Base-by-base conservation (phyloP, 2,329 filamentous ascomycete genomes). In the Alternaria burnsii region DNA sequence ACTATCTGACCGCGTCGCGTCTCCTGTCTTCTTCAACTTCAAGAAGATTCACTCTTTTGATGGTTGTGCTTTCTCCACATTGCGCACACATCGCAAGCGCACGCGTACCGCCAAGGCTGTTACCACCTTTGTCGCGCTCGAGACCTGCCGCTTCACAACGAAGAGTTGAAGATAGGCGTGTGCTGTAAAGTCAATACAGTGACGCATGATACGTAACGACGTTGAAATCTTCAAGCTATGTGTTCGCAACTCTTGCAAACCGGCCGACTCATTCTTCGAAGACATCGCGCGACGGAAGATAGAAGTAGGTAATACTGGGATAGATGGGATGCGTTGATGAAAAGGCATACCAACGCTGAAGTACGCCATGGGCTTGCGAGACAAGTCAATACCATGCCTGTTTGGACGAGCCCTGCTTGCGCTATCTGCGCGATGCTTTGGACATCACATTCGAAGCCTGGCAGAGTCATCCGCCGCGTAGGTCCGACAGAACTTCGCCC, bases 281-380 rank as follows among this genome's bases (percentile, higher is more conserved):
- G 28, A 11, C 28, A 11, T 30, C 4, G 28, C 4, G 28, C 0
- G 11, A 5, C 12, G 28, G 1, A 30, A 11, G 0, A 10, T 0
- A 12, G 28, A 5, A 11, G 1, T 1, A 30, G 16, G 0, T 9
- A 0, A 41, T 12, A 5, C 10, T 18, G 12, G 20, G 20, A 42
- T 12, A 24, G 10, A 24, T 11, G 7, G 3, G 40, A 2, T 42
- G 3, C 7, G 20, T 0, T 6, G 12, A 42, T 3, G 7, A 24
- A 16, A 2, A 24, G 20, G 11, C 14, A 1, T 16, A 2, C 20
- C 20, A 42, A 20, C 20, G 20, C 20, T 4, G 24, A 12, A 12
- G 14, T 24, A 9, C 6, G 6, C 24, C 14, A 14, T 16, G 8
- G 11, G 12, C 11, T 12, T 24, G 40, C 12, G 20, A 24, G 12